Evolutionary conservation across 1,284 basidiomycete genomes (phyloP), one percentile per base, ranked within the genome.

Genomic region (Cryptococcus sp.): DNA sequence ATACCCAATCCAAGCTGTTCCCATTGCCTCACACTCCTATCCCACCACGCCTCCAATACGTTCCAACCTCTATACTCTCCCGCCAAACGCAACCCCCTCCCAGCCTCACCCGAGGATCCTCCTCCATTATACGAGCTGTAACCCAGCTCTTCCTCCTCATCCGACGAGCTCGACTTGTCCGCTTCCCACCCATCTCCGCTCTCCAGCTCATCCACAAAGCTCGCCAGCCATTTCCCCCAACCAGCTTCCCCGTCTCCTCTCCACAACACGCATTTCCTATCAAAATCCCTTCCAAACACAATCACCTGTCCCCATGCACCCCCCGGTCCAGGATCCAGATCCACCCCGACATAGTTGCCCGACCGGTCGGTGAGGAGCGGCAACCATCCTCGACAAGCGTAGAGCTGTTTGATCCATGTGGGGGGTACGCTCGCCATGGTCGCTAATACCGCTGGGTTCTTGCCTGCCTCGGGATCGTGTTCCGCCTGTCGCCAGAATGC

Each of bases 341-440:
- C 94, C 43, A 99, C 80, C 45, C 94, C 94, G 54, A 97, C 81
- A 69, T 99, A 99, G 74, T 99, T 99, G 23, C 94, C 95, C 18
- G 83, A 84, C 58, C 87, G 87, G 74, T 99, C 94, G 35, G 85
- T 85, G 49, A 97, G 80, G 54, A 98, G 84, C 12, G 94, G 94
- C 60, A 98, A 82, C 94, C 94, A 98, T 16, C 93, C 94, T 47
- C 87, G 81, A 68, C 88, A 87, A 22, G 92, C 92, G 75, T 98
- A 98, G 53, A 85, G 83, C 58, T 79, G 79, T 64, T 87, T 83
- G 58, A 97, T 83, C 87, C 90, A 98, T n/a, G 82, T 81, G 7
- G 85, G 82, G 0, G 94, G 95, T 60, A 95, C 85, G 33, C 86
- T 88, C 50, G 82, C 82, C 94, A 97, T 97, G 24, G 80, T 76